Conservation (phyloP, 345 rosid species). For the rapeseed (Brassica napus) region DNA sequence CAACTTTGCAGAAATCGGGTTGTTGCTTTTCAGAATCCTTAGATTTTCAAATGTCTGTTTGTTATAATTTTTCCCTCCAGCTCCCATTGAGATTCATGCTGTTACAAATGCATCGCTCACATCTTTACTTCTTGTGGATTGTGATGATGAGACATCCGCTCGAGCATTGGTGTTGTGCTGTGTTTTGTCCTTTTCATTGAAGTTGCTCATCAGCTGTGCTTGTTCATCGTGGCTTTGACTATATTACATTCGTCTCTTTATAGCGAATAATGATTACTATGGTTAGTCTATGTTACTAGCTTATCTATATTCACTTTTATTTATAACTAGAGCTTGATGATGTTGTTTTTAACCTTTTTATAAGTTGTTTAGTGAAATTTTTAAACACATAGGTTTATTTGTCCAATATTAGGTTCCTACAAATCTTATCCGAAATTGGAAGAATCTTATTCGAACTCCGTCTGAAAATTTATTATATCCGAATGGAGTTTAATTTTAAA, state of each 20-base stretch:
- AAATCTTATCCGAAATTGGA: too few species aligned
- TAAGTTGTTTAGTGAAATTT: too few species aligned
- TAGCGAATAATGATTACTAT: not conserved
- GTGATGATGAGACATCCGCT: slow-evolving; percentile 40
- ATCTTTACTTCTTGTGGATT: slow-evolving; percentile 54
- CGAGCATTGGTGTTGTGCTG: slow-evolving; percentile 52
- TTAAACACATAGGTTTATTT: too few species aligned
- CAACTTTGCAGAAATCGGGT: slow-evolving; percentile 55
- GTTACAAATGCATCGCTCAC: slow-evolving; percentile 59
- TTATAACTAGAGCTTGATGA: not conserved
- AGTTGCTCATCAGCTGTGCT: slow-evolving; percentile 60
- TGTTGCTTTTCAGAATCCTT: slow-evolving; percentile 43
- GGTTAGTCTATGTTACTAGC: not conserved
- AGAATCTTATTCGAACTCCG: too few species aligned
- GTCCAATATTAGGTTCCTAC: too few species aligned
- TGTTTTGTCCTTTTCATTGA: slow-evolving; percentile 56
- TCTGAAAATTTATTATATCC: too few species aligned
- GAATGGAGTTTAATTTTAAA: too few species aligned
- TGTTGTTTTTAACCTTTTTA: too few species aligned
- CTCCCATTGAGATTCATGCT: slow-evolving; percentile 89
- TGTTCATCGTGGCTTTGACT: slow-evolving; percentile 58
- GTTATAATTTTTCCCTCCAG: slow-evolving; percentile 57
- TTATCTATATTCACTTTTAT: slow-evolving; percentile 1
- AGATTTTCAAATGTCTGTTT: slow-evolving; percentile 54
- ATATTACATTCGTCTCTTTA: slow-evolving; percentile 31